Conservation (phyloP, 2,329 filamentous ascomycete genomes). For the Triangularia verruculosa region DNA sequence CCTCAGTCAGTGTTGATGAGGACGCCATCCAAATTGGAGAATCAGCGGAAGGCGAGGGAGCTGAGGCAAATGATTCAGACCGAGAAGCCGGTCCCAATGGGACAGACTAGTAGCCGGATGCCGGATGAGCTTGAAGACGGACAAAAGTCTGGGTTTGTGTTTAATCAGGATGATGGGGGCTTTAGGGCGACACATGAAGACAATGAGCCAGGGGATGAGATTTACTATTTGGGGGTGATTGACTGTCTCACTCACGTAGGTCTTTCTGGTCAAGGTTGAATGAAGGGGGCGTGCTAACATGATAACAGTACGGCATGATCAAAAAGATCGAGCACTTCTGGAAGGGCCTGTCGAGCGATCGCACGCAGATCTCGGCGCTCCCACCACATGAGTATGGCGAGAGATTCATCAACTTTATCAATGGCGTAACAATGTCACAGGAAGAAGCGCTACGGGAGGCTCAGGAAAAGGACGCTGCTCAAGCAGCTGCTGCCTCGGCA, state of each 20-base stretch:
- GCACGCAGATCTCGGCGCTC: constrained; percentile 86
- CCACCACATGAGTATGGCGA: constrained; percentile 89
- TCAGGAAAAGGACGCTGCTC: constrained; percentile 51
- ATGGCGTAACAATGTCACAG: constrained; percentile 81
- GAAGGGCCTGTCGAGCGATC: constrained; percentile 84
- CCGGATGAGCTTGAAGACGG: constrained; percentile 81
- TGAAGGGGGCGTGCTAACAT: constrained; percentile 18
- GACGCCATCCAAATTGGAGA: constrained; percentile 92
- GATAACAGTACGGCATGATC: constrained; percentile 75
- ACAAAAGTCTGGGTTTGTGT: constrained; percentile 68
- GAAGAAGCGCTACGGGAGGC: constrained; percentile 76
- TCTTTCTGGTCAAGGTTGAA: constrained; percentile 27
- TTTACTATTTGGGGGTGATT: constrained; percentile 98
- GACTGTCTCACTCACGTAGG: constrained; percentile 95
- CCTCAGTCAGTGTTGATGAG: constrained; percentile 68
- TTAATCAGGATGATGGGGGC: constrained; percentile 91
- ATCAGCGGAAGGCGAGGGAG: constrained; percentile 83
- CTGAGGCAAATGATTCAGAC: constrained; percentile 87
- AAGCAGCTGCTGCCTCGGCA: constrained; percentile 49
- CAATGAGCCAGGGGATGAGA: constrained; percentile 78
- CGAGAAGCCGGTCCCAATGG: constrained; percentile 91
- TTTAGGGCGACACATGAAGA: constrained; percentile 91
- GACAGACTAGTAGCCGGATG: constrained; percentile 78
- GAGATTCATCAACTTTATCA: constrained; percentile 89
- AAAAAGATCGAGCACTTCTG: constrained; percentile 96